Percentiles rank a stretch among this genome's conserved stretches.
Evolutionary conservation across 2,329 filamentous ascomycete species (phyloP).

Genomic region (Stenocarpella maydis): DNA sequence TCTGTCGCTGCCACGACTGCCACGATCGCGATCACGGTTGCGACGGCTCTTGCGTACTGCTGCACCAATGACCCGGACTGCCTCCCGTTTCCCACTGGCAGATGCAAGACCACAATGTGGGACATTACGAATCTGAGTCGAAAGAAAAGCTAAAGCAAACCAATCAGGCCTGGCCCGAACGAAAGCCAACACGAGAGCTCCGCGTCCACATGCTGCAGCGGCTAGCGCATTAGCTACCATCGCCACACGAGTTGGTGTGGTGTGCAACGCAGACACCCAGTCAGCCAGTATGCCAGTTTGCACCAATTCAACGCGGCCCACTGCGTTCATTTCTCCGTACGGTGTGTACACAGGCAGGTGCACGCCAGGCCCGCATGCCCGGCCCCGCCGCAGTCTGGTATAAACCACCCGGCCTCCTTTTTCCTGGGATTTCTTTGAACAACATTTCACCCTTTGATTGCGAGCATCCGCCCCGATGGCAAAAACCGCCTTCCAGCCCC

Average conservation of each 20-base stretch:
- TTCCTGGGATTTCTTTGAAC: slow-evolving; percentile 1
- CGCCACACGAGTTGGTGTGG: slow-evolving; percentile 17
- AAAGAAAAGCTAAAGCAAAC: slow-evolving; percentile 18
- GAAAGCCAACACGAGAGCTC: slow-evolving; percentile 20
- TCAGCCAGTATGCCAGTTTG: slow-evolving; percentile 3
- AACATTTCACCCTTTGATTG: slow-evolving; percentile 11
- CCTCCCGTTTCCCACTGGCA: background rate
- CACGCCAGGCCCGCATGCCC: slow-evolving; percentile 19
- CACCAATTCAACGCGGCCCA: slow-evolving; percentile 8
- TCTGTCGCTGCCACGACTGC: background rate
- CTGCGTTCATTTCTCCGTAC: slow-evolving; percentile 1
- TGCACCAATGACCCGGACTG: slow-evolving; percentile 2
- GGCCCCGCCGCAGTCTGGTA: slow-evolving; percentile 27
- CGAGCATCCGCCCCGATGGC: slow-evolving; percentile 17
- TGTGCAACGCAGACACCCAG: slow-evolving; percentile 2
- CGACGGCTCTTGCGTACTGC: slow-evolving; percentile 11
- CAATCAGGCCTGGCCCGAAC: slow-evolving; percentile 15
- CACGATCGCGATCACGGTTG: slow-evolving; percentile 12
- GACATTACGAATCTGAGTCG: slow-evolving; percentile 13
- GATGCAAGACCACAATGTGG: background rate
- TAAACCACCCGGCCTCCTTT: slow-evolving; percentile 24
- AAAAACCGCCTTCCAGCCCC: slow-evolving; percentile 2
- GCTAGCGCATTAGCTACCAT: slow-evolving; percentile 14
- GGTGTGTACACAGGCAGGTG: slow-evolving; percentile 1
- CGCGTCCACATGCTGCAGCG: slow-evolving; percentile 6